Conservation (phyloP, 305 asterid genomes). For the Fraxinus platypoda region DNA sequence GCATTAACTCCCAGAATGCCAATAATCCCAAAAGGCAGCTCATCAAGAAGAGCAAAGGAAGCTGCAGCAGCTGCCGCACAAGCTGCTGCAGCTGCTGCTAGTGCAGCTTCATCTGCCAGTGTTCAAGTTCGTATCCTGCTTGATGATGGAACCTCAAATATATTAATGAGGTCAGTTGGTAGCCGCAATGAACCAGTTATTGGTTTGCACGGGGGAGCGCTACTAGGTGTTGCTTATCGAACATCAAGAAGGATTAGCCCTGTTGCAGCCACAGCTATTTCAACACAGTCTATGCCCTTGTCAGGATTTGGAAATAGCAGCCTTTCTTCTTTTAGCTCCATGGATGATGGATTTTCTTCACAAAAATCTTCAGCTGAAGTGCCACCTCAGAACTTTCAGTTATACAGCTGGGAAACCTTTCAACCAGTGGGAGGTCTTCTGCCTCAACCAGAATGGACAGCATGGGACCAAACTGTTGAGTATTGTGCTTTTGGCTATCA, state of each 20-base stretch:
- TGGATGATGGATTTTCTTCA: conserved; percentile 71
- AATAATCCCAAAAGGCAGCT: conserved; percentile 71
- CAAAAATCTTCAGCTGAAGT: conserved; percentile 63
- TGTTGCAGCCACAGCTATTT: conserved; percentile 73
- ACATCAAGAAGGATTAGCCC: conserved; percentile 73
- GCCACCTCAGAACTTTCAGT: conserved; percentile 76
- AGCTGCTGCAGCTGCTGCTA: conserved; percentile 88
- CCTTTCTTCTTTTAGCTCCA: conserved; percentile 57
- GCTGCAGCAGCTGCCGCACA: conserved; percentile 95
- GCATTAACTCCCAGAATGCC: conserved; percentile 82
- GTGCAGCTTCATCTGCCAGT: conserved; percentile 81
- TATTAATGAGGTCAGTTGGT: conserved; percentile 89
- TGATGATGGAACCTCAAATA: conserved; percentile 94
- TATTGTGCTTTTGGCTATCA: conserved; percentile 95
- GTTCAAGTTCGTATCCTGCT: conserved; percentile 92
- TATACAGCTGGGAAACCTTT: conserved; percentile 95
- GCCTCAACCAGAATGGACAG: conserved; percentile 98
- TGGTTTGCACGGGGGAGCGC: conserved; percentile 88
- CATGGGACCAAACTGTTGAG: conserved; percentile 98
- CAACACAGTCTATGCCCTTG: conserved; percentile 95
- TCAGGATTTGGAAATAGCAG: conserved; percentile 73
- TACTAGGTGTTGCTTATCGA: conserved; percentile 91
- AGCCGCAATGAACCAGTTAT: conserved; percentile 82
- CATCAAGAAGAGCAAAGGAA: conserved; percentile 90
- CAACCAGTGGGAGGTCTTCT: conserved; percentile 94